A percentile compares a stretch with the other conserved stretches of the same genome.
Conservation (phyloP, 495 filamentous ascomycete species). For the Lasiosphaeriaceae sp. region DNA sequence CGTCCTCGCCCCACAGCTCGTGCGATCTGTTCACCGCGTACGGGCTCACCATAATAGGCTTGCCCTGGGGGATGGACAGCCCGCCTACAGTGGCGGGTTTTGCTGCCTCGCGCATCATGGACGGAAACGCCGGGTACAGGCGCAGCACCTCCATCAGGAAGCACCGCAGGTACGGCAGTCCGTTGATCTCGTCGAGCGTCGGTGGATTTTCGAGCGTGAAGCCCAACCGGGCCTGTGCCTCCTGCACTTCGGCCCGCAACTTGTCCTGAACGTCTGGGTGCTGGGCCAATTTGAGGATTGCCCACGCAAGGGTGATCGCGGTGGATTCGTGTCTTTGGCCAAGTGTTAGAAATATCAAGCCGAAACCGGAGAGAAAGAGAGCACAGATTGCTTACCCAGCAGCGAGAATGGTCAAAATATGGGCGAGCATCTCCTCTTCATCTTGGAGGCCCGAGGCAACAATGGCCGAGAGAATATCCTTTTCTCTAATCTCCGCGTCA, state of each 20-base stretch:
- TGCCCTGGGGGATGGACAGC: not conserved
- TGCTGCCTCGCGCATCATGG: constrained; percentile 1
- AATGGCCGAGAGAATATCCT: not conserved
- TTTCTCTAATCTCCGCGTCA: constrained; percentile 1
- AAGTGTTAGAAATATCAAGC: not conserved
- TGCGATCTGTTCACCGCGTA: not conserved
- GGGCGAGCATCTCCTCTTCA: not conserved
- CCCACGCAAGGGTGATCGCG: not conserved
- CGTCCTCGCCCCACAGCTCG: constrained; percentile 1
- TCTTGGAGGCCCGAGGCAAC: constrained; percentile 1
- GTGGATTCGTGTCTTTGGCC: not conserved
- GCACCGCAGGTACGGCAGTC: not conserved
- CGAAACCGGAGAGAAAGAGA: not conserved
- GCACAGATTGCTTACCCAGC: not conserved
- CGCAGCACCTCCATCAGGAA: constrained; percentile 4
- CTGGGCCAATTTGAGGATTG: not conserved
- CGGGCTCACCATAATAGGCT: not conserved
- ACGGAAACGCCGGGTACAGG: not conserved
- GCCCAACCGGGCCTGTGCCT: not conserved
- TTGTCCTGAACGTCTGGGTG: not conserved
- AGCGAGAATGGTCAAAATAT: constrained; percentile 1
- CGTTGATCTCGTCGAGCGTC: not conserved
- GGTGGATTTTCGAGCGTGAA: not conserved
- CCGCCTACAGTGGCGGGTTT: not conserved
- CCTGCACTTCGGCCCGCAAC: not conserved